A percentile compares a stretch with the other conserved stretches of the same genome.
Evolutionary conservation across 2,329 filamentous ascomycete genomes (phyloP).

Genomic region (Talaromyces amestolkiae): DNA sequence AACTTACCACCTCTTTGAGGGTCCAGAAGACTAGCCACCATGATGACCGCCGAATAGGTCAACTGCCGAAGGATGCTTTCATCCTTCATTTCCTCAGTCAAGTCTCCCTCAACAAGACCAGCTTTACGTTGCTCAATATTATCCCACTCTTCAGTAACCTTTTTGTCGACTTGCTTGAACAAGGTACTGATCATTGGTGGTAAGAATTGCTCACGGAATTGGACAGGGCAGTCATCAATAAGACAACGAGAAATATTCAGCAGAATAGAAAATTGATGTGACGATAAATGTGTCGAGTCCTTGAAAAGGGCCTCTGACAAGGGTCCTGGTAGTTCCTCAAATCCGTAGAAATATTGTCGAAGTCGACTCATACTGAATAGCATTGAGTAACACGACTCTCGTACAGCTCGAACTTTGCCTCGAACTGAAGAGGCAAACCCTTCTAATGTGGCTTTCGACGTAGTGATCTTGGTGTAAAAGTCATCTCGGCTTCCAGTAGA

Average conservation of each 20-base stretch:
- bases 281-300: constrained; percentile 77
- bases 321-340: constrained; percentile 75
- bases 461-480: constrained; percentile 87
- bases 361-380: constrained; percentile 90
- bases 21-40: constrained; percentile 86
- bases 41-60: constrained; percentile 86
- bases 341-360: constrained; percentile 86
- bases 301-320: constrained; percentile 80
- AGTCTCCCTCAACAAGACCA: constrained; percentile 68
- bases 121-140: constrained; percentile 61
- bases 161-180: constrained; percentile 81
- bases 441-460: constrained; percentile 85
- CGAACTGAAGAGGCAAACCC: constrained; percentile 91
- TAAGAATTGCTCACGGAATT: constrained; percentile 73
- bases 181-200: constrained; percentile 78
- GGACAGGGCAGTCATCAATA: constrained; percentile 85
- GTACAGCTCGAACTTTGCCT: constrained; percentile 80
- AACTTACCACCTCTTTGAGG: constrained; percentile 61
- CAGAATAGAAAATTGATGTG: constrained; percentile 91
- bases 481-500: constrained; percentile 94
- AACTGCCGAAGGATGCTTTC: constrained; percentile 93
- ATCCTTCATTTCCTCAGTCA: constrained; percentile 96
- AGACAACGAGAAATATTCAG: constrained; percentile 84
- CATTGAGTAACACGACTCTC: constrained; percentile 91
- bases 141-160: constrained; percentile 85